Conservation (phyloP, 2,329 filamentous ascomycete genomes). For the Triangularia setosa region DNA sequence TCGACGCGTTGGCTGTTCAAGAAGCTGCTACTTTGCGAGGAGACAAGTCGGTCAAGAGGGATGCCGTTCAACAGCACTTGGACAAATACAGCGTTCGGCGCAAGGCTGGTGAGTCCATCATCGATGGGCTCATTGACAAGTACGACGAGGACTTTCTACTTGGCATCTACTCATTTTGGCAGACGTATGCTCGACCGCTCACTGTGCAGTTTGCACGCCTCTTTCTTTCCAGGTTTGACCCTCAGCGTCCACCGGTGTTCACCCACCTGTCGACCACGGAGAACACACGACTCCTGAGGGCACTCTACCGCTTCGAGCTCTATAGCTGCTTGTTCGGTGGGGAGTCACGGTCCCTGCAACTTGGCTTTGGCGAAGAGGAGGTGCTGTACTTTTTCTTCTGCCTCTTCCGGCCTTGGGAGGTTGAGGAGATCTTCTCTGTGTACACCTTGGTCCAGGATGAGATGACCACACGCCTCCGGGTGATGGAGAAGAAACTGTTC, state of each 20-base stretch:
- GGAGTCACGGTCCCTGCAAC: neutral
- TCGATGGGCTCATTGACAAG: neutral
- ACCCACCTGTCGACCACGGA: neutral
- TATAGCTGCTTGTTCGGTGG: slow-evolving; percentile 10
- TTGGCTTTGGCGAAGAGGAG: neutral
- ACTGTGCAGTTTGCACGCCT: neutral
- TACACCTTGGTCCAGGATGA: neutral
- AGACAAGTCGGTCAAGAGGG: neutral
- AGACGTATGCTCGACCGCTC: neutral
- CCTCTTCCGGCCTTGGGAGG: neutral
- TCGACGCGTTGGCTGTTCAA: slow-evolving; percentile 12
- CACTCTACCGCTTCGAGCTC: slow-evolving; percentile 21
- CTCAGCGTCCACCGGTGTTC: neutral
- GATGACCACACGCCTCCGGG: neutral
- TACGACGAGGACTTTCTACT: neutral
- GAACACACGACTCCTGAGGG: slow-evolving; percentile 5
- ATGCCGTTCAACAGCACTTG: neutral
- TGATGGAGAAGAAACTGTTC: neutral
- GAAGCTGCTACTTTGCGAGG: neutral
- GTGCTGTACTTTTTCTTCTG: neutral
- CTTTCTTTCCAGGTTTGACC: neutral
- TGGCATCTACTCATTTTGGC: neutral
- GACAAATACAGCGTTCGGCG: neutral
- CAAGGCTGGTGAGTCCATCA: neutral
- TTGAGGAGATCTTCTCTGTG: neutral